Evolutionary conservation across 1,284 basidiomycete species (phyloP).

Genomic region (Thelephora terrestris): DNA sequence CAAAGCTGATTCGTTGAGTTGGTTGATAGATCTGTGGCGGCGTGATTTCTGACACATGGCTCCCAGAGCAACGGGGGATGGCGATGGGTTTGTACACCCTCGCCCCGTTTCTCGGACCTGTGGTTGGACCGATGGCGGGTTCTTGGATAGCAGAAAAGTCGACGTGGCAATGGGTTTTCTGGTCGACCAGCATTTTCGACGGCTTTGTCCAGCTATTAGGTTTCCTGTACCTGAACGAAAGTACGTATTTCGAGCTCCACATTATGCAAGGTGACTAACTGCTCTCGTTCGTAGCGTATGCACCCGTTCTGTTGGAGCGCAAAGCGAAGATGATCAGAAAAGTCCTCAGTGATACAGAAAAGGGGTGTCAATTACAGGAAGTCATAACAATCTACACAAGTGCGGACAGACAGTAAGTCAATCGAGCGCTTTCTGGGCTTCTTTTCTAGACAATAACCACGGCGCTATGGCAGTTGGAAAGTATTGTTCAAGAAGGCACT

Average conservation of each 20-base stretch:
- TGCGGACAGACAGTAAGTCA: slow-evolving; percentile 31
- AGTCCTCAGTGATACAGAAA: slow-evolving; percentile 32
- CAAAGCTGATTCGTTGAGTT: neutral
- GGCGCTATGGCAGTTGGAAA: slow-evolving; percentile 25
- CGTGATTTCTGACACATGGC: slow-evolving; percentile 61
- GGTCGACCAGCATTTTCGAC: slow-evolving; percentile 47
- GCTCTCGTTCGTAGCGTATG: slow-evolving; percentile 37
- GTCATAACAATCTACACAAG: slow-evolving; percentile 37
- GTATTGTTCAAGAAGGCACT: slow-evolving; percentile 30
- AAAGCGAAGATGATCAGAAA: slow-evolving; percentile 46
- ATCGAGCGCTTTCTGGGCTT: neutral
- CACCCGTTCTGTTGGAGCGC: slow-evolving; percentile 48
- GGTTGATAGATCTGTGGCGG: slow-evolving; percentile 50
- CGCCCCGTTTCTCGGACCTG: slow-evolving; percentile 53
- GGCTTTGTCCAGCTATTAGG: slow-evolving; percentile 42
- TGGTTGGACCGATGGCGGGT: slow-evolving; percentile 53
- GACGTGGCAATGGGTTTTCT: slow-evolving; percentile 65
- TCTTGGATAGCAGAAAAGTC: slow-evolving; percentile 53
- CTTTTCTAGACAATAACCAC: neutral
- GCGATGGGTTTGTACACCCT: slow-evolving; percentile 64
- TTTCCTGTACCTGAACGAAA: slow-evolving; percentile 52
- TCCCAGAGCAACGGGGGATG: slow-evolving; percentile 55
- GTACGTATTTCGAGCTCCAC: slow-evolving; percentile 24
- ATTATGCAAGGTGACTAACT: neutral
- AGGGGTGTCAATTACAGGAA: slow-evolving; percentile 19